Evolutionary conservation across 805 yeast species (phyloP).

Genomic region (Saccharomyces eubayanus): DNA sequence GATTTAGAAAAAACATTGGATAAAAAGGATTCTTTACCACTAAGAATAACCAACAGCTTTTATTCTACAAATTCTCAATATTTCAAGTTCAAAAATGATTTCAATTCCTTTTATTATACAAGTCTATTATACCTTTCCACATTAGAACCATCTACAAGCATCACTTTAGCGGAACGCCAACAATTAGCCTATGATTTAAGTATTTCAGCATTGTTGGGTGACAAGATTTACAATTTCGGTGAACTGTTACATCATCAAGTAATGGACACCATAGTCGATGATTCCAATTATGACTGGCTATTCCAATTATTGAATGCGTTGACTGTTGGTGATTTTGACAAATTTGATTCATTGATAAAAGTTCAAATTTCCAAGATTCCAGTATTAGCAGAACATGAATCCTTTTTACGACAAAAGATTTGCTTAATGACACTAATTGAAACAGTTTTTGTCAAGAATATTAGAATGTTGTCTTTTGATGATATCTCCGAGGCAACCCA

Average conservation of each 20-base stretch:
- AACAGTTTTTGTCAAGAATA: constrained; percentile 70
- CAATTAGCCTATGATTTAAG: constrained; percentile 66
- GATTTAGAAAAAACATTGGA: constrained; percentile 52
- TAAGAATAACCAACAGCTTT: constrained; percentile 70
- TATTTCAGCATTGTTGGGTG: constrained; percentile 83
- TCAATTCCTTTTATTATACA: constrained; percentile 71
- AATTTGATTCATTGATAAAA: constrained; percentile 46
- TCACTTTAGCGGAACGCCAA: constrained; percentile 32
- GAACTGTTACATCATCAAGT: constrained; percentile 88
- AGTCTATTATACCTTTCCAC: constrained; percentile 78
- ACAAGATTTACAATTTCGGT: constrained; percentile 88
- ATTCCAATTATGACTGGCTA: constrained; percentile 57
- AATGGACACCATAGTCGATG: constrained; percentile 41
- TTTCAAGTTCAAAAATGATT: constrained; percentile 67
- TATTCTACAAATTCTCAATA: constrained; percentile 73
- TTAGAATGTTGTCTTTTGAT: constrained; percentile 62
- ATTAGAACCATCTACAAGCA: constrained; percentile 34
- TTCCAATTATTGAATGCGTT: constrained; percentile 59
- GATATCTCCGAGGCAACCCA: constrained; percentile 70
- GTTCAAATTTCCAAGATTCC: constrained; percentile 42
- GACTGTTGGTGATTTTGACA: constrained; percentile 67
- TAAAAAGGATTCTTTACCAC: constrained; percentile 44
- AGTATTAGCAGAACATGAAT: constrained; percentile 46
- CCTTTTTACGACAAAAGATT: constrained; percentile 79
- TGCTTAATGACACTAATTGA: constrained; percentile 89